A percentile compares a stretch with the other conserved stretches of the same genome.
phyloP scores from a whole-genome alignment of 805 yeast genomes.

The Nakazawaea siamensis region DNA sequence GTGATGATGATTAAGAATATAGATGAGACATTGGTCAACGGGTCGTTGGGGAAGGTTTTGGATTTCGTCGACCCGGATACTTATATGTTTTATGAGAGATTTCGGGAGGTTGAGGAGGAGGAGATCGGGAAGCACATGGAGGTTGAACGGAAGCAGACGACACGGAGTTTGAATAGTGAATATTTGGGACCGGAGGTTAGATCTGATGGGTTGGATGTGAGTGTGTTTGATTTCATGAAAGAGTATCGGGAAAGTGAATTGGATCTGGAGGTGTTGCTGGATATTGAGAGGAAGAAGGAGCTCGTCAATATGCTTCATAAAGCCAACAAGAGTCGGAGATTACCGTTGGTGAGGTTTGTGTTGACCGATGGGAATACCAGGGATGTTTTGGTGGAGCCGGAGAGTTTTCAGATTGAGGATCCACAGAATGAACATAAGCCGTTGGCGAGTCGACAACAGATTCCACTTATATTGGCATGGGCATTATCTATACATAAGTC shows the following conservation, averaged over 20 bases:
- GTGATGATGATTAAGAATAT: conserved; percentile 78
- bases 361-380: conserved; percentile 65
- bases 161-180: conserved; percentile 1
- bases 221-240: conserved; percentile 40
- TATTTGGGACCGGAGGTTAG: conserved; percentile 15
- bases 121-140: conserved; percentile 13
- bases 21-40: conserved; percentile 68
- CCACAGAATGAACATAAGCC: conserved; percentile 42
- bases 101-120: conserved; percentile 14
- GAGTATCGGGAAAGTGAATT: conserved; percentile 9
- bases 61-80: conserved; percentile 40
- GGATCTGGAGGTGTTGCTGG: conserved; percentile 14
- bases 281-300: conserved; percentile 38
- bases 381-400: conserved; percentile 75
- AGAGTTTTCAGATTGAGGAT: conserved; percentile 74
- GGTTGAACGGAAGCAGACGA: conserved; percentile 3
- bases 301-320: conserved; percentile 33
- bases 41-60: conserved; percentile 61
- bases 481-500: conserved; percentile 92
- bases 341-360: conserved; percentile 75
- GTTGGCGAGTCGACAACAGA: conserved; percentile 65
- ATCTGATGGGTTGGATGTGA: conserved; percentile 27
- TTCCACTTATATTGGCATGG: conserved; percentile 94
- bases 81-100: conserved; percentile 28
- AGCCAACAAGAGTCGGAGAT: conserved; percentile 36